Evolutionary conservation across 2,329 filamentous ascomycete species (phyloP), one percentile per base, ranked within the genome.

Genomic region (Xylaria sp.): DNA sequence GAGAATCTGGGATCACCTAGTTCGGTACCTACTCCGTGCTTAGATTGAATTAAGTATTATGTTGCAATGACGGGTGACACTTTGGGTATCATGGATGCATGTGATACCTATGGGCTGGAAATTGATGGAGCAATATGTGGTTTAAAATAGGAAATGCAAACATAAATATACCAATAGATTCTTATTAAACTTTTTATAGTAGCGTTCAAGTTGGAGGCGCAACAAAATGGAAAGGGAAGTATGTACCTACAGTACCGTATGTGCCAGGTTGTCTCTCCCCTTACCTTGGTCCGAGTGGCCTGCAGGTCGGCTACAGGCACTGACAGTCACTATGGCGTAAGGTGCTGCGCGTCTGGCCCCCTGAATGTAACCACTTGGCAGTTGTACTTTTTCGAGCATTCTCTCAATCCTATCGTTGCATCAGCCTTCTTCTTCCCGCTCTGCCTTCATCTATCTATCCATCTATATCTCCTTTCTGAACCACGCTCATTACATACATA

Each of bases 311-410:
- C 23, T n/a, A 45, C 41, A 45, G 52, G 30, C 25, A 50, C 59
- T 61, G 48, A 32, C 58, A 60, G 25, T 34, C 28, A 43, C 59
- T 39, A 36, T 20, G 34, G 34, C 50, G 25, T 55, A 10, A 28
- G 30, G 30, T 41, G 39, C 41, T 41, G 23, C 59, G 46, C 56
- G 56, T 59, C 25, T 10, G 25, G 46, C 13, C 56, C 52, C 65
- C 66, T 68, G 57, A 68, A 61, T 52, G 36, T 45, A 65, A 68
- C 50, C 32, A 45, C 56, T 68, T 65, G 61, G 57, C 66, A 62
- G 6, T 9, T 6, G n/a, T 62, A 61, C 48, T 61, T 60, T 67
- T 57, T 66, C 52, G 41, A 58, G 36, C 52, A 46, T 62, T 36
- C 36, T 36, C 36, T 50, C 60, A 45, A 41, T 45, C 4, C 30